Conservation (phyloP, 257 asterid genomes). For the Salvia splendens region DNA sequence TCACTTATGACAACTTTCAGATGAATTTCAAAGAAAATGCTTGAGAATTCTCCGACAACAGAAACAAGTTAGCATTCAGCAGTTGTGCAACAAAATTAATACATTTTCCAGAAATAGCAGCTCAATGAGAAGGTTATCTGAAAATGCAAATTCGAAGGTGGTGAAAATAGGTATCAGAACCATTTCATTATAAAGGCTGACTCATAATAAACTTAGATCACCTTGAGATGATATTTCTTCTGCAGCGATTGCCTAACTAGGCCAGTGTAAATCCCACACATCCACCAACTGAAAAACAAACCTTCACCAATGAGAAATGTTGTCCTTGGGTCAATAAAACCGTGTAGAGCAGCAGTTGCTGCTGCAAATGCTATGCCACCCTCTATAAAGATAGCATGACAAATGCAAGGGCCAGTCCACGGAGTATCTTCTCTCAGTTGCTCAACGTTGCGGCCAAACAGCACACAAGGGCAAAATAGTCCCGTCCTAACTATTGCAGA, state of each 20-base stretch:
- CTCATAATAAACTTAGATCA: constrained; percentile 33
- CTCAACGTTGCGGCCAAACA: constrained; percentile 87
- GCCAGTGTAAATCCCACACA: constrained; percentile 98
- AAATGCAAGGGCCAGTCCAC: constrained; percentile 88
- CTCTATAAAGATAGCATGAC: constrained; percentile 89
- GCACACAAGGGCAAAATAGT: constrained; percentile 93
- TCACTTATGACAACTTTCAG: not conserved
- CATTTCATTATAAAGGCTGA: not conserved
- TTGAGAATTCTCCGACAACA: not conserved
- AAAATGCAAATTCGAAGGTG: not conserved
- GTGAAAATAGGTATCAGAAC: constrained; percentile 8
- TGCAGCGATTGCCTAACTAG: constrained; percentile 78
- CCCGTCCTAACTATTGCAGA: constrained; percentile 72
- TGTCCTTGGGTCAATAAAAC: constrained; percentile 81
- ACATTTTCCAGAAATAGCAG: not conserved
- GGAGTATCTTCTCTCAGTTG: constrained; percentile 83
- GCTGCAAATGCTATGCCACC: constrained; percentile 88
- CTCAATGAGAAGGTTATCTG: not conserved
- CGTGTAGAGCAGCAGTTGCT: constrained; percentile 68
- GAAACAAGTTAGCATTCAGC: constrained; percentile 8
- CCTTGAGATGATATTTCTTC: constrained; percentile 99
- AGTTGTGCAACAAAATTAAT: not conserved
- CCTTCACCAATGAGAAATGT: constrained; percentile 88
- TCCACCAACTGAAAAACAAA: constrained; percentile 97
- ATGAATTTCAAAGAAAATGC: constrained; percentile 11